Base-by-base conservation (phyloP, 2,329 filamentous ascomycete genomes). In the Orbilia brochopaga region DNA sequence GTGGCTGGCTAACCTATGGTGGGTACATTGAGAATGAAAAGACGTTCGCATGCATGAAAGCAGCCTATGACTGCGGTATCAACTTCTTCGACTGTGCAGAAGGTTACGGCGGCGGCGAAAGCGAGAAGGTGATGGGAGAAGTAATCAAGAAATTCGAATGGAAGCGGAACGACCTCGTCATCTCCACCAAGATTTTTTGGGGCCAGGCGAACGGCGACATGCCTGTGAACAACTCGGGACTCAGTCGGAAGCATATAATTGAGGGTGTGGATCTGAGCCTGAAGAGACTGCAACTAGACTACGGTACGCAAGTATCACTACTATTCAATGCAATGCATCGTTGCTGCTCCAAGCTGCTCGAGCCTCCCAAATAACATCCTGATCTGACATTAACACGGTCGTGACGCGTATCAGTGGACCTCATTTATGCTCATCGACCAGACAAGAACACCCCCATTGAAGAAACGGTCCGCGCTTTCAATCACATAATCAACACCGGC, bases 381-480 rank as follows among this genome's bases (percentile, higher is more conserved):
- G 32, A 37, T 37, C 13, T 37, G 32, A n/a, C n/a, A n/a, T n/a
- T n/a, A n/a, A n/a, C n/a, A n/a, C n/a, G n/a, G n/a, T n/a, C n/a
- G n/a, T n/a, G n/a, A n/a, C n/a, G n/a, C n/a, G n/a, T n/a, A n/a
- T n/a, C n/a, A n/a, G n/a, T n/a, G 42, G 88, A 90, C 76, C 80
- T 90, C 48, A 82, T 90, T 75, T 89, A 88, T 76, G 87, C 87
- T 15, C 88, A 90, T 79, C 84, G 88, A 19, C 85, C 87, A 1
- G 88, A 90, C 77, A 83, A 85, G 7, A 81, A 85, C 52, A 89
- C 87, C 0, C 88, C 87, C 1, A 89, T 90, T 80, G 86, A 89
- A 78, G 88, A 90, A 80, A 86, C 84, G 1, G 87, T 90, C 40
- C 85, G 87, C 59, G 86, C 85, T 59, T 90, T 90, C 81, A 89